phyloP scores from a whole-genome alignment of 139 green algal genomes.

The Chlamydomonas eustigma region DNA sequence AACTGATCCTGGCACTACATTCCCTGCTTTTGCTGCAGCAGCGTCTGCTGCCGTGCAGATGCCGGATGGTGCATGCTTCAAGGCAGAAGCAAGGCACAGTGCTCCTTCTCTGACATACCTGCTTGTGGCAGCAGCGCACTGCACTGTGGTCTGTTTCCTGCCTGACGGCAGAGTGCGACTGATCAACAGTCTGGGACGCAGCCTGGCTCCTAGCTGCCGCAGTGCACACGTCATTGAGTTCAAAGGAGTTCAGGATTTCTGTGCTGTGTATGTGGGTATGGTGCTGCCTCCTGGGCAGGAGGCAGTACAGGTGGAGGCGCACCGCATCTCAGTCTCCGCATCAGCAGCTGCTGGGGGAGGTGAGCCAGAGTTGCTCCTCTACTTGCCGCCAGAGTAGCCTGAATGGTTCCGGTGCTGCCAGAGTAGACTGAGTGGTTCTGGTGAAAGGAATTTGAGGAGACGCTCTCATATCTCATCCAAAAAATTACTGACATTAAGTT shows the following conservation, averaged over 20 bases:
- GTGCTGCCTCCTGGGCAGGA: neutral
- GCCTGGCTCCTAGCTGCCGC: neutral
- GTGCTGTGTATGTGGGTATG: neutral
- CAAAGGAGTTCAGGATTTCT: neutral
- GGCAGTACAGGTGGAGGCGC: conserved; percentile 16
- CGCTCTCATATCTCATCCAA: too few species aligned
- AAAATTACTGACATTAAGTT: too few species aligned
- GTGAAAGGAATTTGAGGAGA: too few species aligned
- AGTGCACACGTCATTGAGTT: conserved; percentile 8
- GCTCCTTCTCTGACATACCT: neutral
- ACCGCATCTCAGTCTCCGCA: conserved; percentile 1
- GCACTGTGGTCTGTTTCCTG: conserved; percentile 6
- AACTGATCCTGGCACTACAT: neutral
- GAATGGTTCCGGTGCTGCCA: too few species aligned
- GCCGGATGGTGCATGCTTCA: neutral
- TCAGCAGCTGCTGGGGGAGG: neutral
- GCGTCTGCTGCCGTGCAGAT: neutral
- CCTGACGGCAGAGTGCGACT: neutral
- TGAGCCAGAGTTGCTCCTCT: neutral
- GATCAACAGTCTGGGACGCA: conserved; percentile 13
- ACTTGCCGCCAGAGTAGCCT: neutral
- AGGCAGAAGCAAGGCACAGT: neutral
- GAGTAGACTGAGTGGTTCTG: too few species aligned
- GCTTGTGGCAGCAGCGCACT: neutral
- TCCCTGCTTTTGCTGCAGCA: neutral